phyloP scores from a whole-genome alignment of 306 rosid genomes.

The Cucurbita ficifolia region DNA sequence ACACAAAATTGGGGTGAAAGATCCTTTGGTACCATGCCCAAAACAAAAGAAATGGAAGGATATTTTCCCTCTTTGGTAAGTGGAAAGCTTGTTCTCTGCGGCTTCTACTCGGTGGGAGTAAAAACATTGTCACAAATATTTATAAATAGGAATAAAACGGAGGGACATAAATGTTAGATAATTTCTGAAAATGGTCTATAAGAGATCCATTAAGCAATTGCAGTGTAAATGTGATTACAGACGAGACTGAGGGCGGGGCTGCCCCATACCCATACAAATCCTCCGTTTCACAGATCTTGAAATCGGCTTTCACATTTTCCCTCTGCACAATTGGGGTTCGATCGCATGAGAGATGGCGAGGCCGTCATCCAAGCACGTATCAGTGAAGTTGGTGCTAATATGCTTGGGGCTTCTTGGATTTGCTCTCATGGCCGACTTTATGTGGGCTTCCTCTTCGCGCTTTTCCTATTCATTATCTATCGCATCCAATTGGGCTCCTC shows the following conservation, averaged over 20 bases:
- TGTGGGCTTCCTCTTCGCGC: conserved; percentile 60
- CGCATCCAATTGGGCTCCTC: conserved; percentile 24
- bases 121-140: neutral
- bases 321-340: neutral
- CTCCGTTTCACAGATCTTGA: neutral
- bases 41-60: too few species aligned
- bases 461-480: conserved; percentile 10
- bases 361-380: conserved; percentile 42
- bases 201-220: too few species aligned
- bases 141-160: too few species aligned
- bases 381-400: conserved; percentile 37
- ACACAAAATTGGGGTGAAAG: too few species aligned
- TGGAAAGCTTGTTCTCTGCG: too few species aligned
- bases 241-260: neutral
- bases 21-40: too few species aligned
- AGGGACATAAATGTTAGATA: too few species aligned
- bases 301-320: neutral
- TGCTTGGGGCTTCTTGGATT: conserved; percentile 53
- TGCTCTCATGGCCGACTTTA: conserved; percentile 55
- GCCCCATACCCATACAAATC: neutral
- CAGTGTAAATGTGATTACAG: neutral
- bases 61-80: too few species aligned
- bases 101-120: too few species aligned
- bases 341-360: conserved; percentile 37
- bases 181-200: too few species aligned